Conservation (phyloP, 2,329 filamentous ascomycete genomes). For the Talaromyces sp. region DNA sequence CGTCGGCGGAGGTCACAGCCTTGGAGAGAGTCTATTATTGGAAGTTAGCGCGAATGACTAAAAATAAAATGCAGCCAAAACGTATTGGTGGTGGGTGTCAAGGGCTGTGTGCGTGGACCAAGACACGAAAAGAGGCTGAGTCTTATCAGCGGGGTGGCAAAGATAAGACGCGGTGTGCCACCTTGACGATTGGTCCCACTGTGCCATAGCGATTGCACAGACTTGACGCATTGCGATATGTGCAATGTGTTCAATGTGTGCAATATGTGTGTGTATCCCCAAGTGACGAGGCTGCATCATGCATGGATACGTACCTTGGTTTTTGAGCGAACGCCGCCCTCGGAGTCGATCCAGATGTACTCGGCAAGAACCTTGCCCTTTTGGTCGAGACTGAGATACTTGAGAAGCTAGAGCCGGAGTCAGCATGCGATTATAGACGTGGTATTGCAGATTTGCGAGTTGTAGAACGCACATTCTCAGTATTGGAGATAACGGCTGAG, state of each 20-base stretch:
- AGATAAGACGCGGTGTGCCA: background rate
- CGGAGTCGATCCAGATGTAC: constrained; percentile 92
- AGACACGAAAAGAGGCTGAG: background rate
- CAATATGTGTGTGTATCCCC: background rate
- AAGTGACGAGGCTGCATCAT: background rate
- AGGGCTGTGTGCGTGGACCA: background rate
- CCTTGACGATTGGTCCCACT: background rate
- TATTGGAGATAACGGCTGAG: constrained; percentile 30
- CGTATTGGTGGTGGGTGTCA: background rate
- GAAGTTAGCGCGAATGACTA: constrained; percentile 4
- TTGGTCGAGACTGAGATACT: constrained; percentile 89
- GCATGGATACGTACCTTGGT: constrained; percentile 63
- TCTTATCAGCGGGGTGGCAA: background rate
- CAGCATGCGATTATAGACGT: background rate
- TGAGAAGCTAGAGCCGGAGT: constrained; percentile 63
- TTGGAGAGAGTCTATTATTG: constrained; percentile 57
- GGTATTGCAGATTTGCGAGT: background rate
- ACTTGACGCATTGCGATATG: background rate
- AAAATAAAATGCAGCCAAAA: background rate
- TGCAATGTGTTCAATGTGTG: background rate
- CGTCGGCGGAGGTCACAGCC: constrained; percentile 54
- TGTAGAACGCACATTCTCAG: constrained; percentile 34
- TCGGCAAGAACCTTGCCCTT: constrained; percentile 85
- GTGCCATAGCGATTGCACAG: background rate
- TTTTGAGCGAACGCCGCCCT: constrained; percentile 84